Conservation (phyloP, 2,329 filamentous ascomycete species). For the Colletotrichum eremochloae region DNA sequence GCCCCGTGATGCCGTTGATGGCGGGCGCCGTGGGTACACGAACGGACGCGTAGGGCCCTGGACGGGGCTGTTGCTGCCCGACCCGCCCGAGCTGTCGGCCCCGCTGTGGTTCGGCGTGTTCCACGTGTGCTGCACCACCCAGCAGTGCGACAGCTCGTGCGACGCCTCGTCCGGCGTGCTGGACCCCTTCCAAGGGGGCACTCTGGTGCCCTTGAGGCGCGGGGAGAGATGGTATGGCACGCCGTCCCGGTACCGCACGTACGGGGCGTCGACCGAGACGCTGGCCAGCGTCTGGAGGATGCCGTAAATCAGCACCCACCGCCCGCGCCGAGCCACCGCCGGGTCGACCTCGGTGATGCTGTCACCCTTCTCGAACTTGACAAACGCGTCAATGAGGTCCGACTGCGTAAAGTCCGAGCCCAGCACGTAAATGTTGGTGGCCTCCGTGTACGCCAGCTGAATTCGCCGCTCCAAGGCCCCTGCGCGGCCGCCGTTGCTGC, state of each 20-base stretch:
- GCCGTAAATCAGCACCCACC: constrained; percentile 73
- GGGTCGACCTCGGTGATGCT: constrained; percentile 65
- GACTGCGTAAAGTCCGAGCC: constrained; percentile 67
- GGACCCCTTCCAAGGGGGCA: constrained; percentile 67
- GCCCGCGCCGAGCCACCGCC: constrained; percentile 67
- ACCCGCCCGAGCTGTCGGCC: constrained; percentile 46
- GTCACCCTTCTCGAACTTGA: constrained; percentile 69
- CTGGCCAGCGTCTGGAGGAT: constrained; percentile 71
- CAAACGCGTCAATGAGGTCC: constrained; percentile 67
- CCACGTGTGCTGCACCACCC: constrained; percentile 60
- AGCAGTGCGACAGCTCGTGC: constrained; percentile 68
- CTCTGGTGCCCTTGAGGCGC: constrained; percentile 62
- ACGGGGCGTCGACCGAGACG: constrained; percentile 69
- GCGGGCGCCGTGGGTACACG: constrained; percentile 47
- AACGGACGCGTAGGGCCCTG: constrained; percentile 22
- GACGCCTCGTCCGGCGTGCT: constrained; percentile 53
- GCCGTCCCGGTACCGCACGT: constrained; percentile 63
- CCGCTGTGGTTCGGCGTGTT: constrained; percentile 47
- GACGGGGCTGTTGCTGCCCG: constrained; percentile 45
- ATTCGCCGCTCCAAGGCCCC: constrained; percentile 61
- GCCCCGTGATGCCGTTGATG: constrained; percentile 42
- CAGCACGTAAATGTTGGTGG: constrained; percentile 70
- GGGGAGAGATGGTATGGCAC: constrained; percentile 71
- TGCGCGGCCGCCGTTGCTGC: constrained; percentile 41
- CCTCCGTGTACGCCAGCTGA: constrained; percentile 70